Percentiles rank a stretch among this genome's conserved stretches.
phyloP scores from a whole-genome alignment of 371 early-diverging fungal species.

The Synchytrium microbalum region DNA sequence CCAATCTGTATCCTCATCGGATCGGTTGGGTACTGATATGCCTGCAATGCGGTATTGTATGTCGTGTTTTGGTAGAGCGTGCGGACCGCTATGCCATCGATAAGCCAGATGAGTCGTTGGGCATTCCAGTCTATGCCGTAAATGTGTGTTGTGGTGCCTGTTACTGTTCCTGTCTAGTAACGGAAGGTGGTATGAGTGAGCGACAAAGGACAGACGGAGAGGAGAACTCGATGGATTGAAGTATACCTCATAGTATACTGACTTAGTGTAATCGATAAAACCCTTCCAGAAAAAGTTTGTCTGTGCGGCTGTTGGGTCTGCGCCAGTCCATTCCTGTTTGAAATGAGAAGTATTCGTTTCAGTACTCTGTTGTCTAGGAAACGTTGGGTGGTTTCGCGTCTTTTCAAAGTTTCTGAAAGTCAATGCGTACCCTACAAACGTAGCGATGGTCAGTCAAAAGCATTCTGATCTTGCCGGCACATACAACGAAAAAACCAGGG shows the following conservation, averaged over 20 bases:
- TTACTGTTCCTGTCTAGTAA: constrained; percentile 5
- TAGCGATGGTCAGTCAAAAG: too few relatives aligned
- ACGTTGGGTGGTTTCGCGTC: too few relatives aligned
- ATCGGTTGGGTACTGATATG: constrained; percentile 45
- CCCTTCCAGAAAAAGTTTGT: constrained; percentile 54
- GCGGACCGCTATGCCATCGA: constrained; percentile 46
- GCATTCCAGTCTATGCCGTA: constrained; percentile 52
- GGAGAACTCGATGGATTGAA: too few relatives aligned
- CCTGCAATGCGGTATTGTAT: constrained; percentile 20
- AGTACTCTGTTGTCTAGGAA: too few relatives aligned
- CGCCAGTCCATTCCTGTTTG: constrained; percentile 1
- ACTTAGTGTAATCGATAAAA: constrained; percentile 37
- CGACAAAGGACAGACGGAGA: too few relatives aligned
- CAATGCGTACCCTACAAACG: too few relatives aligned
- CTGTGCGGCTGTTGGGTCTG: constrained; percentile 2
- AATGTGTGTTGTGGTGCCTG: constrained; percentile 15
- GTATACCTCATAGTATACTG: neutral
- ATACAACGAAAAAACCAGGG: too few relatives aligned
- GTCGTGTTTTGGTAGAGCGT: too few relatives aligned
- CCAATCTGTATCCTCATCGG: constrained; percentile 51
- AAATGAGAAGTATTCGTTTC: too few relatives aligned
- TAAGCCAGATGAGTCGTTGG: constrained; percentile 44
- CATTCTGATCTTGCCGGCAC: too few relatives aligned
- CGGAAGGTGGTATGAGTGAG: too few relatives aligned
- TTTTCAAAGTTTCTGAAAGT: too few relatives aligned